Percentiles rank a stretch among this genome's conserved stretches.
Conservation (phyloP, 352 stramenopile genomes). For the Phytophthora palmivora region DNA sequence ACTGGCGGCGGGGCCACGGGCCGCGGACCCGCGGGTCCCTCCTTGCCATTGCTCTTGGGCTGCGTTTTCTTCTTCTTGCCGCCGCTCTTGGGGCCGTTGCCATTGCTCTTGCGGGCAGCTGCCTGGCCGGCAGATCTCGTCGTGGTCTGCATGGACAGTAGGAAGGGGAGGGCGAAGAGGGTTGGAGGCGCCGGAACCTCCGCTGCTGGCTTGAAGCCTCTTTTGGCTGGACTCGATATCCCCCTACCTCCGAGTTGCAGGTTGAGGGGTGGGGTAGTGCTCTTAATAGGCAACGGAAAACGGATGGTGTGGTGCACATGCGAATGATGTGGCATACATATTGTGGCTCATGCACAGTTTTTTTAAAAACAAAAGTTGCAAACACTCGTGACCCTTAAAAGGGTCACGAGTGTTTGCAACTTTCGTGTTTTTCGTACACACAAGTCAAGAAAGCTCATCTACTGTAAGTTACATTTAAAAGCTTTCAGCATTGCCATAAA, state of each 20-base stretch:
- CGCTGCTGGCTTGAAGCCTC: conserved; percentile 32
- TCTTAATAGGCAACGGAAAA: conserved; percentile 10
- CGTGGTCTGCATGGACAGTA: conserved; percentile 36
- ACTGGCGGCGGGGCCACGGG: conserved; percentile 42
- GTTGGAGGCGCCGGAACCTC: conserved; percentile 7
- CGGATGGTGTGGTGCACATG: too few relatives aligned
- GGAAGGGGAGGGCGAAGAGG: conserved; percentile 8
- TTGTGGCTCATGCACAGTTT: too few relatives aligned
- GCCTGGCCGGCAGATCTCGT: conserved; percentile 19
- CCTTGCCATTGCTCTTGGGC: conserved; percentile 34
- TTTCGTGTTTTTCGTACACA: too few relatives aligned
- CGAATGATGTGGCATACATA: too few relatives aligned
- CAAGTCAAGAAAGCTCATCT: too few relatives aligned
- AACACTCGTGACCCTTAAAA: too few relatives aligned
- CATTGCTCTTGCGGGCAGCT: conserved; percentile 33
- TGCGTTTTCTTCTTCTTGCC: conserved; percentile 54
- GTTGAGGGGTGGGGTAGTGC: conserved; percentile 1
- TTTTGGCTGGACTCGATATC: conserved; percentile 30
- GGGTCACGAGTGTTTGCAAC: too few relatives aligned
- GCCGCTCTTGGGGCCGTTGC: conserved; percentile 31
- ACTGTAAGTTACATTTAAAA: too few relatives aligned
- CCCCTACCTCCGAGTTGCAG: conserved; percentile 20
- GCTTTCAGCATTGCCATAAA: too few relatives aligned
- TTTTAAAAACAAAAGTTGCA: too few relatives aligned
- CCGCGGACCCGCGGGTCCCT: conserved; percentile 17